A percentile compares a stretch with the other conserved stretches of the same genome.
phyloP scores from a whole-genome alignment of 306 rosid genomes.

The Dryas drummondii region DNA sequence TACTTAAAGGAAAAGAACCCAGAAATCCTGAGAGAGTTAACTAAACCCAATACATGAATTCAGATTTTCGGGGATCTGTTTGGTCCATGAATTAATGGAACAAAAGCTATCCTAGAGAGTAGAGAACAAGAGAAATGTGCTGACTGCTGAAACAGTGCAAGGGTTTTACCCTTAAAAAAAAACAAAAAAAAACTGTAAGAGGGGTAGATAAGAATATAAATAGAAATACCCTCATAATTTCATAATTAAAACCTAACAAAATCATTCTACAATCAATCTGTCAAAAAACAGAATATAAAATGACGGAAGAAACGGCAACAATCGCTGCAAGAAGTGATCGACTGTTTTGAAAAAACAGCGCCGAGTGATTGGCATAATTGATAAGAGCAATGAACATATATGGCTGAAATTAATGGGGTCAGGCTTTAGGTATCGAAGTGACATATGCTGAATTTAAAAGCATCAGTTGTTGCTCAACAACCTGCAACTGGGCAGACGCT shows the following conservation, averaged over 20 bases:
- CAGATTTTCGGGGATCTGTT: slow-evolving; percentile 10
- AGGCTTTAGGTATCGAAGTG: slow-evolving; percentile 7
- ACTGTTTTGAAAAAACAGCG: no score
- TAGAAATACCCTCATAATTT: neutral
- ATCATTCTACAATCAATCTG: no score
- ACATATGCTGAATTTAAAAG: neutral
- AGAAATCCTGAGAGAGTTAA: slow-evolving; percentile 36
- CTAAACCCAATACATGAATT: neutral
- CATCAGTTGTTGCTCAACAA: neutral
- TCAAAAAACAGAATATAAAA: no score
- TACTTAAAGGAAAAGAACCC: slow-evolving; percentile 23
- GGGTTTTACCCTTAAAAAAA: no score
- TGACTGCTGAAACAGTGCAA: no score
- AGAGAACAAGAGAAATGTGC: neutral
- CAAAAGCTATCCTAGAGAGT: neutral
- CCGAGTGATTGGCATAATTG: no score
- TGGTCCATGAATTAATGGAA: slow-evolving; percentile 2
- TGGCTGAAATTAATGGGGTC: slow-evolving; percentile 9
- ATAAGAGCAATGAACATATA: neutral
- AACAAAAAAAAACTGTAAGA: no score
- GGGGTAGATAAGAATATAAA: no score
- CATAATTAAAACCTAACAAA: no score
- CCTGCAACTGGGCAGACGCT: slow-evolving; percentile 3
- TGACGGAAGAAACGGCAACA: no score
- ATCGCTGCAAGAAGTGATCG: no score